These are phyloP conservation scores for Rhinocladiella mackenziei DNA, from an alignment of 2,329 filamentous ascomycete species.

Conservation along the genomic window DNA sequence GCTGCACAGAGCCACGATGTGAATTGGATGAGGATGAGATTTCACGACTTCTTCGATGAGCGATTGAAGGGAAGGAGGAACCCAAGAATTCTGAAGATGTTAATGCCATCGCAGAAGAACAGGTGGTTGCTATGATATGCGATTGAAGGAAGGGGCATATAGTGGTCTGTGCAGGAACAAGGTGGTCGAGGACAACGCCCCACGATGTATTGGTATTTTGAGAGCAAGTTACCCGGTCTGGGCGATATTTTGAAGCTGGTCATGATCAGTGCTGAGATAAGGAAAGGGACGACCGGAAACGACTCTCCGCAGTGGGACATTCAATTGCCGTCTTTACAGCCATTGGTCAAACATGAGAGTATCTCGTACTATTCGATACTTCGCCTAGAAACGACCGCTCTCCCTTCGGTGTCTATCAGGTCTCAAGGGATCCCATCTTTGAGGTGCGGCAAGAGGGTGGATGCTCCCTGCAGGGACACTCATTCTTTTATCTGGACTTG, in stretches of 20 bases:
- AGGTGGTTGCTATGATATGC: slow-evolving; percentile 29
- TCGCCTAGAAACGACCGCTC: slow-evolving; percentile 31
- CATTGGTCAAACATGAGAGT: not conserved
- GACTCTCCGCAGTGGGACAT: not conserved
- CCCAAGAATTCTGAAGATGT: slow-evolving; percentile 8
- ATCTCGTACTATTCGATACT: slow-evolving; percentile 3
- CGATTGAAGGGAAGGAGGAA: slow-evolving; percentile 5
- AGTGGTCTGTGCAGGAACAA: slow-evolving; percentile 20
- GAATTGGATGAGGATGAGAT: slow-evolving; percentile 11
- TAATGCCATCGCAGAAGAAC: slow-evolving; percentile 18
- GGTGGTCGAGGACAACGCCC: slow-evolving; percentile 14
- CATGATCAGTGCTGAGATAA: slow-evolving; percentile 5
- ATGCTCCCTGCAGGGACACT: slow-evolving; percentile 37
- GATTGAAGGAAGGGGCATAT: slow-evolving; percentile 21
- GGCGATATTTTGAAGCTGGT: not conserved
- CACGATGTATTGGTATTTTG: slow-evolving; percentile 14
- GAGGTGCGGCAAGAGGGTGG: slow-evolving; percentile 34
- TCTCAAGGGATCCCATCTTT: slow-evolving; percentile 35
- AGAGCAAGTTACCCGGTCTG: slow-evolving; percentile 7
- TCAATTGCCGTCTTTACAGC: not conserved
- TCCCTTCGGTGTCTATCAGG: slow-evolving; percentile 30
- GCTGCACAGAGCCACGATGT: not conserved
- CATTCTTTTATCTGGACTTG: slow-evolving; percentile 43
- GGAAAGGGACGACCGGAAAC: slow-evolving; percentile 10
- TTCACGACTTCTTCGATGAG: slow-evolving; percentile 8